These are phyloP conservation scores for Pseudogymnoascus sp. DNA, from an alignment of 2,329 filamentous ascomycete species.

Conservation along the genomic window DNA sequence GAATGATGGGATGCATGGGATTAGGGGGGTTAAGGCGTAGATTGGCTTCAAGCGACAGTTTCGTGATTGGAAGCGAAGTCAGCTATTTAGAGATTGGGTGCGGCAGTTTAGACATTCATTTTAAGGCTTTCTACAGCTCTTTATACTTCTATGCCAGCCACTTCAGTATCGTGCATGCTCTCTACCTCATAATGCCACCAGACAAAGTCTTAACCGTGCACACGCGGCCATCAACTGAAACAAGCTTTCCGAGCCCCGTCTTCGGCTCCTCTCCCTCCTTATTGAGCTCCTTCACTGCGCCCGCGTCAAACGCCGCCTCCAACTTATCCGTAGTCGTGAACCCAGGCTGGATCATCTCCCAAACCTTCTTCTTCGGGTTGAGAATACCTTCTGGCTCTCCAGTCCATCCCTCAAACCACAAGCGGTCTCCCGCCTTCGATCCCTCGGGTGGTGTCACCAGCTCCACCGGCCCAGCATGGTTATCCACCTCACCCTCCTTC, in stretches of 20 bases:
- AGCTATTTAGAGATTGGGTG: not conserved
- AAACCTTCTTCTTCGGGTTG: conserved; percentile 99
- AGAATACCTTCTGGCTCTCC: conserved; percentile 87
- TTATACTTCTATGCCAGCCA: not conserved
- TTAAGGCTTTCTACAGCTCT: conserved; percentile 4
- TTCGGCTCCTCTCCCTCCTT: conserved; percentile 50
- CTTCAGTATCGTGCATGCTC: not conserved
- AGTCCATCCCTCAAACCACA: conserved; percentile 91
- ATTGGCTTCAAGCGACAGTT: not conserved
- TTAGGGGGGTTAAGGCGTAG: not conserved
- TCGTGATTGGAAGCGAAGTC: not conserved
- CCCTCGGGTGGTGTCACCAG: conserved; percentile 75
- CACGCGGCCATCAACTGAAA: conserved; percentile 61
- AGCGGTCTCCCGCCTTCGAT: conserved; percentile 72
- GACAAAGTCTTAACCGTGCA: conserved; percentile 79
- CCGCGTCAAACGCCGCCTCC: conserved; percentile 81
- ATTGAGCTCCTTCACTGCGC: conserved; percentile 65
- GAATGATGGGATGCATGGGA: not conserved
- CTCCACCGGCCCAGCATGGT: conserved; percentile 87
- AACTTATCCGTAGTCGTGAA: conserved; percentile 80
- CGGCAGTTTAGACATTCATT: not conserved
- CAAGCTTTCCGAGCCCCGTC: conserved; percentile 50
- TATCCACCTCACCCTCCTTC: conserved; percentile 72
- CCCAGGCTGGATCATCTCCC: conserved; percentile 93
- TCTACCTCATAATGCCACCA: conserved; percentile 72